Evolutionary conservation across 2,329 filamentous ascomycete genomes (phyloP), one percentile per base, ranked within the genome.

Genomic region (Aschersonia sp.): DNA sequence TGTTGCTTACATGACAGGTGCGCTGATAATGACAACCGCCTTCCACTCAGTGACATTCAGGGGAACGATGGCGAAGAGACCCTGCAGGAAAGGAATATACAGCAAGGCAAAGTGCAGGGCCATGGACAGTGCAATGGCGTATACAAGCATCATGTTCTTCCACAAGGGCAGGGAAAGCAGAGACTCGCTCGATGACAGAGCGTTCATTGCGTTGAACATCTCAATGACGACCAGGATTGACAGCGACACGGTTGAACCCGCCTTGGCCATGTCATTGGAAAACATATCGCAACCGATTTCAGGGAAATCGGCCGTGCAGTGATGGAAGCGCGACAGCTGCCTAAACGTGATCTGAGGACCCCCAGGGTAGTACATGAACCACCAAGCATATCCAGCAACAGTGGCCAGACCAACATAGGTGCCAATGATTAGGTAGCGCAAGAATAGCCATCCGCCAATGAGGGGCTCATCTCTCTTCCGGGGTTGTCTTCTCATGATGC

Each of bases 171-270:
- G 78, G 2, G 89, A 96, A 48, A 98, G 68, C 10, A 98, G 79
- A 12, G 87, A 94, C 68, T 98, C 92, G 65, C 87, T 94, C 1
- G 88, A 95, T 2, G 88, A 96, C 33, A 98, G 76, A 0, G 90
- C 92, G 62, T 98, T 98, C 84, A 97, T 90, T 57, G 92, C 92
- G 68, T 98, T 98, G 63, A 98, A 78, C 92, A 98, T 98, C 70
- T 98, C 92, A 60, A 98, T 97, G 51, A 96, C 88, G 43, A 98
- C 92, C 14, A 98, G 76, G 58, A 85, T 85, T 4, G 87, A 94
- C 51, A 98, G 76, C 6, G 88, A 96, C 31, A 98, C 81, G 1
- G 92, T 98, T 22, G 88, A 95, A 2, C 88, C 92, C 5, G 89
- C 79, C 67, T 90, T 89, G 55, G 89, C 81, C 73, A 85, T 83